Base-by-base conservation (phyloP, 495 filamentous ascomycete genomes). In the Usnea hakonensis region DNA sequence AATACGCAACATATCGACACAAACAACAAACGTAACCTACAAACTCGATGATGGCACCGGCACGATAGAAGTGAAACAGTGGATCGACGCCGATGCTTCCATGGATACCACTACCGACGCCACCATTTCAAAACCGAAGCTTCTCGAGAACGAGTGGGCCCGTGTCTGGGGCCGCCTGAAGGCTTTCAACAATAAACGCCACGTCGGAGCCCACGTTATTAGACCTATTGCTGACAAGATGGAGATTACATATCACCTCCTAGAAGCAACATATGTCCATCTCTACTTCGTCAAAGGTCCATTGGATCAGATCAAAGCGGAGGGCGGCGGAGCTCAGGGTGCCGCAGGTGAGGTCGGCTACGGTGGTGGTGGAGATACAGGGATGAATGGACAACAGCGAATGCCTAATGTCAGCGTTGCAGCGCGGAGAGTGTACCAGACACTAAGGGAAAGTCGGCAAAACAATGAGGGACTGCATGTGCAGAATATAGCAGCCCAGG, bases 31-130 rank as follows among this genome's bases (percentile, higher is more conserved):
- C 77, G 81, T 89, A 63, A 95, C 89, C 37, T 97, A 95, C 82
- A 87, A 85, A 67, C 75, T 97, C 66, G 95, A 97, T 76, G 94
- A 98, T 76, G 94, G 95, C 73, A 97, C 94, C 1, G 94, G 90
- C 62, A 79, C 84, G 33, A 85, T 96, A 60, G 94, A 98, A 78
- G 91, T 90, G 44, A 97, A 96, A 79, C 84, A 89, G 73, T 97
- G 90, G 90, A 77, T 91, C 26, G 90, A 96, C 76, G 71, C 79
- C 9, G 81, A 83, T 56, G 75, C 75, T 60, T 76, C 78, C 60
- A 73, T 72, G 9, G 73, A 71, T 14, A 70, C 72, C 36, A 69
- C 76, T 17, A 79, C 82, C 33, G 75, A 73, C 36, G 81, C 77
- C 54, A 73, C 73, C 21, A 65, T 69, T 11, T 64, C 72, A 35